Evolutionary conservation across 192 early-diverging fungal genomes (phyloP).

Genomic region (Podila epigama): DNA sequence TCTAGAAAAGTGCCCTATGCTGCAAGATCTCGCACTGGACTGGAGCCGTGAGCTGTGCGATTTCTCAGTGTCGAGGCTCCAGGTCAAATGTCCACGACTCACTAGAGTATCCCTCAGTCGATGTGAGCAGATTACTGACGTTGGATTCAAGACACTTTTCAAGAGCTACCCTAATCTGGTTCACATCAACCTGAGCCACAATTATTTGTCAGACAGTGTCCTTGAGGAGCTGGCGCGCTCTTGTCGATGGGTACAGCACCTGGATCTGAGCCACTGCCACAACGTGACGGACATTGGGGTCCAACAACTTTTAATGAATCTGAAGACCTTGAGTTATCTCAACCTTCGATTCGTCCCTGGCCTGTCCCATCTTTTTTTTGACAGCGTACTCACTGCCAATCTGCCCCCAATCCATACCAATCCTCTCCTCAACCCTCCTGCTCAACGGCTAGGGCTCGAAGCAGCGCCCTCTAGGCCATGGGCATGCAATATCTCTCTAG

Average conservation of each 20-base stretch:
- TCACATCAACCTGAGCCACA: slow-evolving; percentile 12
- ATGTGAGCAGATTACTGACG: slow-evolving; percentile 1
- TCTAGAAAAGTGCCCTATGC: slow-evolving; percentile 13
- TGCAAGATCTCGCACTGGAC: slow-evolving; percentile 20
- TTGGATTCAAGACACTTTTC: slow-evolving; percentile 19
- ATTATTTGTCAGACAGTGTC: slow-evolving; percentile 18
- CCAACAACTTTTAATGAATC: slow-evolving; percentile 22
- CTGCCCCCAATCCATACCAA: not conserved
- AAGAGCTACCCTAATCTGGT: slow-evolving; percentile 9
- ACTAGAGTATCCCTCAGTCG: slow-evolving; percentile 24
- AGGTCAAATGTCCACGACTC: slow-evolving; percentile 13
- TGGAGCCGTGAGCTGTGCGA: slow-evolving; percentile 36
- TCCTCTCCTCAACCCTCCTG: not conserved
- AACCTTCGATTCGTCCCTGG: slow-evolving; percentile 18
- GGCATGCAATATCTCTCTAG: slow-evolving; percentile 21
- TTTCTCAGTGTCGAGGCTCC: slow-evolving; percentile 6
- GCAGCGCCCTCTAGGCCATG: slow-evolving; percentile 4
- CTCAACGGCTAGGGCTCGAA: not conserved
- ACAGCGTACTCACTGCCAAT: slow-evolving; percentile 10
- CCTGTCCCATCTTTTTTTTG: slow-evolving; percentile 27
- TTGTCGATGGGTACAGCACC: slow-evolving; percentile 22
- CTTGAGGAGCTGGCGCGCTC: slow-evolving; percentile 24
- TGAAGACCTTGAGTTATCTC: slow-evolving; percentile 3
- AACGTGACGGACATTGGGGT: slow-evolving; percentile 37
- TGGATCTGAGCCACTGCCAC: slow-evolving; percentile 29